Base-by-base conservation (phyloP, 768 basidiomycete genomes). In the Suillus tomentosus region DNA sequence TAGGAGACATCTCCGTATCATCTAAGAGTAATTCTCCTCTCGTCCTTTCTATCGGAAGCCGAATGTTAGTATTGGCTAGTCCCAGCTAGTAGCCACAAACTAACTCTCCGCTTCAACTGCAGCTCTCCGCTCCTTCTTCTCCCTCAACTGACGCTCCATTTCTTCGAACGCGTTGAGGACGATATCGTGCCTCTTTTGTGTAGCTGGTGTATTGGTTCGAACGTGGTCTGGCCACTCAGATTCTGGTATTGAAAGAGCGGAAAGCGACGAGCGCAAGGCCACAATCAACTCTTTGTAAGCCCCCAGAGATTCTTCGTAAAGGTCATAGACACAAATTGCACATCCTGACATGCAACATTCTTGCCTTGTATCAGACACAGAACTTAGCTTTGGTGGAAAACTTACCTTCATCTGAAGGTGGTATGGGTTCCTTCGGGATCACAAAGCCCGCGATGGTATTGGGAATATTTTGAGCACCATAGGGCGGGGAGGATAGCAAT, bases 281-380 rank as follows among this genome's bases (percentile, higher is more conserved):
- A 70, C 69, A 0, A 94, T 67, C 5, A 87, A 81, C 14, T 83
- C 80, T 31, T 83, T 81, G 78, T 94, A 94, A 14, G 78, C 79
- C 27, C 79, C 78, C 2, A 92, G 74, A 0, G 88, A 84, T 56
- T 94, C 92, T 65, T 91, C 87, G 76, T 95, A 94, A 31, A 95
- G 74, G 69, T 94, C 93, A 76, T 96, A 92, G 9, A 96, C 90
- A 74, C 95, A 96, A n/a, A 95, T 77, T 0, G 94, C 91, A 71
- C 95, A 96, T 37, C 92, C 92, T 3, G 93, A 94, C 94, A 96
- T 96, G 79, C 94, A 96, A 75, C 94, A 95, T 76, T 95, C 94
- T 95, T 67, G 11, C 15, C 60, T 19, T 47, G 24, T 45, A 45
- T 45, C 51, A 60, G 39, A 37, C 51, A 27, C n/a, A 42, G 19